phyloP scores from a whole-genome alignment of 2,329 filamentous ascomycete genomes.

The Aspergillus sp. region DNA sequence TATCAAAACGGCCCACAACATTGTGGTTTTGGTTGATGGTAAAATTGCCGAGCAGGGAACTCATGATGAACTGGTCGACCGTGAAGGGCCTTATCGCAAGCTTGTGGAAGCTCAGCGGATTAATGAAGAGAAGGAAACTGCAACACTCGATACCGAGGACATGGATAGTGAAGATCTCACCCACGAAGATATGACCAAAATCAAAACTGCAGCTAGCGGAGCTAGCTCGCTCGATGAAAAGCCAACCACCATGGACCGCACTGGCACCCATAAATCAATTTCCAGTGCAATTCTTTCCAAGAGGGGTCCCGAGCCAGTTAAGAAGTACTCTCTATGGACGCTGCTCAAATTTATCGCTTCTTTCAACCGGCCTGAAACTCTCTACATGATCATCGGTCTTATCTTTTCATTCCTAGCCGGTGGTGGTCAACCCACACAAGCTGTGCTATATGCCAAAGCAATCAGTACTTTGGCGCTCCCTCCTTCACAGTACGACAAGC shows the following conservation, averaged over 20 bases:
- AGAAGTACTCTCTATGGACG: conserved; percentile 69
- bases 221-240: conserved; percentile 31
- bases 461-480: conserved; percentile 70
- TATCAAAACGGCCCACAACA: conserved; percentile 91
- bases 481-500: conserved; percentile 50
- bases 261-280: conserved; percentile 53
- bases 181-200: conserved; percentile 30
- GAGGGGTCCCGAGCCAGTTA: conserved; percentile 50
- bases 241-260: conserved; percentile 38
- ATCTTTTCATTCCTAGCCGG: conserved; percentile 75
- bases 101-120: conserved; percentile 89
- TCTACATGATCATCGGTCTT: conserved; percentile 71
- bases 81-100: conserved; percentile 72
- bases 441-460: conserved; percentile 86
- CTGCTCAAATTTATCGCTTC: conserved; percentile 75
- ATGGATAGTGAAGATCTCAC: conserved; percentile 24
- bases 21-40: conserved; percentile 86
- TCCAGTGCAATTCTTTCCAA: conserved; percentile 71
- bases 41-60: conserved; percentile 90
- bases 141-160: conserved; percentile 29
- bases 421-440: conserved; percentile 72
- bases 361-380: conserved; percentile 75
- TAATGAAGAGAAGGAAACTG: conserved; percentile 51
- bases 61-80: conserved; percentile 74
- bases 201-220: conserved; percentile 35